Percentiles rank a stretch among this genome's conserved stretches.
Evolutionary conservation across 2,329 filamentous ascomycete species (phyloP).

Genomic region (Epichloe scottii): DNA sequence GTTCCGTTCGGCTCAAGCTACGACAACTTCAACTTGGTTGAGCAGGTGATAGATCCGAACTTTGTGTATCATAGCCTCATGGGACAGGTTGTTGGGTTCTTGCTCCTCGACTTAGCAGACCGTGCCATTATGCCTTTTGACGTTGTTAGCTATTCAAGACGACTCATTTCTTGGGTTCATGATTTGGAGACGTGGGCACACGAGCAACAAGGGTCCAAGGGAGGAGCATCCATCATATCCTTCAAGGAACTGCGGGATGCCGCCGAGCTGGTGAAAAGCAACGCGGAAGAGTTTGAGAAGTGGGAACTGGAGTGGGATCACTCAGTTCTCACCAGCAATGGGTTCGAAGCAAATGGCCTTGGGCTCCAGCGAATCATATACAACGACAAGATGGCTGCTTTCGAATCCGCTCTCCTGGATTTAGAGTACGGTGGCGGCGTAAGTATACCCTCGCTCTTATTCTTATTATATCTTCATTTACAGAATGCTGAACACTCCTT

Average conservation of each 20-base stretch:
- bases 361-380: slow-evolving; percentile 58
- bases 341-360: slow-evolving; percentile 62
- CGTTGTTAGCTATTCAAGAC: slow-evolving; percentile 57
- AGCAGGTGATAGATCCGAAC: slow-evolving; percentile 63
- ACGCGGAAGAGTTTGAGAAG: slow-evolving; percentile 47
- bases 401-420: slow-evolving; percentile 78
- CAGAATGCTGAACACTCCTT: neutral
- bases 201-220: slow-evolving; percentile 31
- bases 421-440: slow-evolving; percentile 59
- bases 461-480: neutral
- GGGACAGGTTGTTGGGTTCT: slow-evolving; percentile 64
- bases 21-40: slow-evolving; percentile 82
- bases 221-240: slow-evolving; percentile 12
- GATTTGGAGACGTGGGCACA: slow-evolving; percentile 55
- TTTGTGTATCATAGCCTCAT: slow-evolving; percentile 72
- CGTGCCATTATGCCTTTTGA: slow-evolving; percentile 74
- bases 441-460: slow-evolving; percentile 29
- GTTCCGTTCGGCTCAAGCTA: slow-evolving; percentile 75
- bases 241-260: slow-evolving; percentile 37
- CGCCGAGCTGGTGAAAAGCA: slow-evolving; percentile 40
- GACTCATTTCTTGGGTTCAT: slow-evolving; percentile 51
- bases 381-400: slow-evolving; percentile 66
- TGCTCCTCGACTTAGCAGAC: slow-evolving; percentile 79
- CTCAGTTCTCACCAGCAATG: slow-evolving; percentile 55
- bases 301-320: slow-evolving; percentile 73